Conservation (phyloP, 805 yeast genomes). For the Kodamaea leandrae region DNA sequence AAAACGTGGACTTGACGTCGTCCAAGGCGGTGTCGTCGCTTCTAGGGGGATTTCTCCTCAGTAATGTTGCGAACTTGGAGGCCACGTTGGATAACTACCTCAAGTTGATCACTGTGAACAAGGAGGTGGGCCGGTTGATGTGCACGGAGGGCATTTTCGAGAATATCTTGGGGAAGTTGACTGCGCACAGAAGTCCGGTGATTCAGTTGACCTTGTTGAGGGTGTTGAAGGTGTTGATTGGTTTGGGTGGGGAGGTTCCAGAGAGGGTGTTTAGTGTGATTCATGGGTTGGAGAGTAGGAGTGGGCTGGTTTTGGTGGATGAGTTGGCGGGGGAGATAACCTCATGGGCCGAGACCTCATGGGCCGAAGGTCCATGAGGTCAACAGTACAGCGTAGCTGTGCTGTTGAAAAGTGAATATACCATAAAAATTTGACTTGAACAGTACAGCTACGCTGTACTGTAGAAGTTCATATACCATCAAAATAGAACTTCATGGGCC, state of each 20-base stretch:
- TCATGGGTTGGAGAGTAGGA: slow-evolving; percentile 11
- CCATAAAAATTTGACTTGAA: too few relatives aligned
- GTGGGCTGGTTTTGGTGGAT: slow-evolving; percentile 36
- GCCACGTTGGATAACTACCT: slow-evolving; percentile 41
- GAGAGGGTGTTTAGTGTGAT: slow-evolving; percentile 8
- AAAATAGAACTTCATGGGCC: too few relatives aligned
- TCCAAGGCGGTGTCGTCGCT: slow-evolving; percentile 28
- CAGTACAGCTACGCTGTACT: too few relatives aligned
- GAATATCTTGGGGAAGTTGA: slow-evolving; percentile 30
- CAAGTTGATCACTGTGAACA: slow-evolving; percentile 28
- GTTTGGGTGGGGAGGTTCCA: not conserved
- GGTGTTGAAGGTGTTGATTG: slow-evolving; percentile 16
- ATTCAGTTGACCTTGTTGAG: slow-evolving; percentile 36
- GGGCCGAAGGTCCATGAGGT: too few relatives aligned
- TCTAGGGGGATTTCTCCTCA: slow-evolving; percentile 38
- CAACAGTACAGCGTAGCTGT: too few relatives aligned
- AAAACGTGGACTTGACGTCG: slow-evolving; percentile 21
- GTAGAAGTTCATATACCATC: too few relatives aligned
- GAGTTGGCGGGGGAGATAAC: slow-evolving; percentile 34
- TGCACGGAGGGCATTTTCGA: slow-evolving; percentile 24
- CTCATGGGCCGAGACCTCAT: too few relatives aligned
- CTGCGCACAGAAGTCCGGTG: slow-evolving; percentile 32
- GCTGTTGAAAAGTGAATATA: too few relatives aligned
- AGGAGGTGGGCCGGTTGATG: slow-evolving; percentile 23
- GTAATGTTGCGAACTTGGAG: slow-evolving; percentile 42